Percentiles rank a stretch among this genome's conserved stretches.
These are phyloP conservation scores for Peniophora sp. DNA, from an alignment of 1,284 basidiomycete species.

Conservation along the genomic window DNA sequence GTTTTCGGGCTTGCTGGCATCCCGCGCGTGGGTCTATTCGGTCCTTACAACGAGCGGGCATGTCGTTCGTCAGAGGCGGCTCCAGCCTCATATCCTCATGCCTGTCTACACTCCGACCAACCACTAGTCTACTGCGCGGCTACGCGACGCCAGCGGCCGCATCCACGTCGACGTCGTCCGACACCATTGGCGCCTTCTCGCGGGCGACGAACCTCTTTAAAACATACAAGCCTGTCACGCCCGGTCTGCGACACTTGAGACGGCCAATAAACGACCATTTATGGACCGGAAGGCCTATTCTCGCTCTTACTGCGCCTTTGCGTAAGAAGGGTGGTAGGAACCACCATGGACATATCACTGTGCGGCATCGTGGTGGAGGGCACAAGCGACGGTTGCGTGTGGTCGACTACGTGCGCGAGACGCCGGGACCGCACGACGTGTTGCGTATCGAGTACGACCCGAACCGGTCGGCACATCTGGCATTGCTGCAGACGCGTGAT, in stretches of 20 bases:
- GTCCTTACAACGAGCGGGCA: slow-evolving; percentile 1
- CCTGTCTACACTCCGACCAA: background rate
- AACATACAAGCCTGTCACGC: slow-evolving; percentile 85
- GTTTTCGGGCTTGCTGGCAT: background rate
- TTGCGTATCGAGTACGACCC: slow-evolving; percentile 97
- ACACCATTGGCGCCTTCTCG: slow-evolving; percentile 27
- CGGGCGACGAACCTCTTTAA: slow-evolving; percentile 61
- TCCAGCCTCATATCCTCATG: slow-evolving; percentile 8
- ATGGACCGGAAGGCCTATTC: slow-evolving; percentile 77
- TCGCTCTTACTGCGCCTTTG: slow-evolving; percentile 78
- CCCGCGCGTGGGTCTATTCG: background rate
- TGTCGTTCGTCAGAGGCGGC: slow-evolving; percentile 12
- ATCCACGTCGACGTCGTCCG: slow-evolving; percentile 17
- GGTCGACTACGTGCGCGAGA: slow-evolving; percentile 80
- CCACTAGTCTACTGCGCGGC: slow-evolving; percentile 2
- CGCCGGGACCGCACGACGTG: slow-evolving; percentile 80
- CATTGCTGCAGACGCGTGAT: slow-evolving; percentile 66
- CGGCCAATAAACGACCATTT: slow-evolving; percentile 78
- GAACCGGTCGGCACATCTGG: slow-evolving; percentile 89
- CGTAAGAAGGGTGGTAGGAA: slow-evolving; percentile 88
- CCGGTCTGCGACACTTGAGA: slow-evolving; percentile 82
- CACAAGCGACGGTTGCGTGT: slow-evolving; percentile 82
- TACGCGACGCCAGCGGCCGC: slow-evolving; percentile 22
- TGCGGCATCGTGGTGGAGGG: slow-evolving; percentile 86
- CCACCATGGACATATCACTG: slow-evolving; percentile 79